Conservation (phyloP, 192 early-diverging fungal species). For the Backusella sp. region DNA sequence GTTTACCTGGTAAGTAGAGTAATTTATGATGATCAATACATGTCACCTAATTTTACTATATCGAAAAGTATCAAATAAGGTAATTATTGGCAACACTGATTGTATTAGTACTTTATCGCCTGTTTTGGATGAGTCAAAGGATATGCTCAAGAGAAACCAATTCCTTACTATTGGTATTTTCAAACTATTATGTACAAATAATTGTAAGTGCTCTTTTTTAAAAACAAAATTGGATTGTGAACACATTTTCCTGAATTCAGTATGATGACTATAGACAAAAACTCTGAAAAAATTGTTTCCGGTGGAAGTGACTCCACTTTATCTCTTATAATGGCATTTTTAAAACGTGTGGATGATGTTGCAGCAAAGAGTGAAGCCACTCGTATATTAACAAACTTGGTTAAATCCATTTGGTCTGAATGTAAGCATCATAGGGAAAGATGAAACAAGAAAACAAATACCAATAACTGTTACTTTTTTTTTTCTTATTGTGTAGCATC, state of each 20-base stretch:
- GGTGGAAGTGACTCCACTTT: conserved; percentile 21
- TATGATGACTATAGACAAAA: conserved; percentile 8
- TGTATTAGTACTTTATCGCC: conserved; percentile 44
- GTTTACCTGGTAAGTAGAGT: conserved; percentile 48
- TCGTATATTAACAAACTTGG: conserved; percentile 47
- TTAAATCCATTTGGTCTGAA: conserved; percentile 50
- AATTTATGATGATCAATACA: background rate
- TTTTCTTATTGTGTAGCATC: background rate
- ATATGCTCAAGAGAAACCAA: conserved; percentile 54
- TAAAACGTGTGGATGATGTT: conserved; percentile 49
- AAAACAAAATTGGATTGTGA: too few relatives aligned
- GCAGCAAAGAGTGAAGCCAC: conserved; percentile 54
- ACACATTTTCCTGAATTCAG: background rate
- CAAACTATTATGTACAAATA: conserved; percentile 46
- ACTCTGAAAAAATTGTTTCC: conserved; percentile 25
- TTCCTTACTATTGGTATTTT: conserved; percentile 52
- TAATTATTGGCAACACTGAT: conserved; percentile 46
- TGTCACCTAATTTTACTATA: background rate
- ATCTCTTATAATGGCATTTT: conserved; percentile 31
- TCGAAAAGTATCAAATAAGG: conserved; percentile 42
- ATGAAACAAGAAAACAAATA: background rate
- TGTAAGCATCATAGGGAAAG: conserved; percentile 13
- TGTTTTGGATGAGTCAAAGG: conserved; percentile 42
- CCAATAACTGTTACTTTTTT: background rate
- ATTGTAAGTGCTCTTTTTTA: conserved; percentile 30